Conservation (phyloP, 2,329 filamentous ascomycete species). For the Aspergillus piperis region DNA sequence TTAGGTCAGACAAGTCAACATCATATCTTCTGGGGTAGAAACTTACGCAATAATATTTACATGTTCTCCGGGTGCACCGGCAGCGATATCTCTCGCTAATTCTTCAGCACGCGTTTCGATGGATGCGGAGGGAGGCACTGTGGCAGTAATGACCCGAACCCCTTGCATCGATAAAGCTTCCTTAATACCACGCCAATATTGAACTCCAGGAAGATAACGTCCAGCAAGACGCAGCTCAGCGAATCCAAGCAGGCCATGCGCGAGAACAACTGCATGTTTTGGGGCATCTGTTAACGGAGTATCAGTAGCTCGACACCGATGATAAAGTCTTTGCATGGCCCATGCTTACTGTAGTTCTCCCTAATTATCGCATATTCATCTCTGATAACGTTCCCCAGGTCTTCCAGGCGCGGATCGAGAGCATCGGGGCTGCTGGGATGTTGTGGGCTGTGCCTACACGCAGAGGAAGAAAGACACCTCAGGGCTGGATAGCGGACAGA, state of each 20-base stretch:
- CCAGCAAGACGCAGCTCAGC: constrained; percentile 61
- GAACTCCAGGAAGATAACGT: constrained; percentile 56
- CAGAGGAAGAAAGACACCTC: constrained; percentile 23
- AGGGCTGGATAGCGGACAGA: background rate
- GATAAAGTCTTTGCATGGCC: background rate
- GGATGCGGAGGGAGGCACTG: constrained; percentile 60
- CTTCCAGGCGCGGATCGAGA: constrained; percentile 53
- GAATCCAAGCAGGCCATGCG: constrained; percentile 67
- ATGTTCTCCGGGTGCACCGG: constrained; percentile 56
- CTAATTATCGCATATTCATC: constrained; percentile 64
- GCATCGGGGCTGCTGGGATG: constrained; percentile 6
- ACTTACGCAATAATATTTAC: constrained; percentile 67
- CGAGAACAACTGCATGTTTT: constrained; percentile 62
- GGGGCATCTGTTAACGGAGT: constrained; percentile 39
- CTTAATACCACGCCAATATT: constrained; percentile 66
- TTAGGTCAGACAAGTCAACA: constrained; percentile 2
- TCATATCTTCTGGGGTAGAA: background rate
- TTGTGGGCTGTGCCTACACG: constrained; percentile 16
- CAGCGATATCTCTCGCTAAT: constrained; percentile 55
- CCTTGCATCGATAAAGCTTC: constrained; percentile 59
- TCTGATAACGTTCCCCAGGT: constrained; percentile 56
- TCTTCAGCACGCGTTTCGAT: constrained; percentile 60
- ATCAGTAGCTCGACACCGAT: background rate
- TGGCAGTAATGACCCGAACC: constrained; percentile 62
- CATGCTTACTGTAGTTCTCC: constrained; percentile 55